Evolutionary conservation across 2,329 filamentous ascomycete species (phyloP), one percentile per base, ranked within the genome.

Genomic region (Cercospora zeae-maydis): DNA sequence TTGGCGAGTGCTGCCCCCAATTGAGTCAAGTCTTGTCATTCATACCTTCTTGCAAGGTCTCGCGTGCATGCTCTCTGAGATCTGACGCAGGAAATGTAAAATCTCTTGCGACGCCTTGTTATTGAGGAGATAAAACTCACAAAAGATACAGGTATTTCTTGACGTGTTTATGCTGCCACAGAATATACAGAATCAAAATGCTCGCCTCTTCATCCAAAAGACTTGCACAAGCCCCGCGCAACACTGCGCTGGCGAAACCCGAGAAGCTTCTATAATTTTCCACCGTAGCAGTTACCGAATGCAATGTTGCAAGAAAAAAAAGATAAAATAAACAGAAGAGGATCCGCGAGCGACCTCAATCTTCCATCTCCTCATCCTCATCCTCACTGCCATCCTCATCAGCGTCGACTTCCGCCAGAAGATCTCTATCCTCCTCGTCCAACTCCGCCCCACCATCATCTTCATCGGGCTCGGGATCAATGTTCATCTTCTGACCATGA

Each of bases 371-470:
- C 39, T 71, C 69, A 33, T 74, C 72, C 58, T 76, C 72, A 52
- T 74, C 74, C 9, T 76, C 74, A 36, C 74, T 72, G 19, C 73
- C 73, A 14, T 78, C 77, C 30, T 75, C 72, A 65, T 76, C 68
- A 39, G 69, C 71, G 70, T 76, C 75, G 9, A 74, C 73, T 45
- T 77, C 75, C 0, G 73, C 75, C 7, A 77, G 64, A 39, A 77
- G 52, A 61, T 77, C 75, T 34, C 75, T 65, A 62, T 77, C 75
- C 63, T 76, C 74, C 54, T 77, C 75, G 62, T 77, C 76, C 36
- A 76, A 63, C 66, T 73, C 70, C 34, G 68, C 71, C 27, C 67
- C 72, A 36, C 66, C 70, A 21, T 70, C 72, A 31, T 72, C 70
- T 30, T 68, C 68, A 19, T 70, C 66, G 10, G 63, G 60, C 24